Percentiles rank a stretch among this genome's conserved stretches.
Conservation (phyloP, 176 grass and related monocot species). For the Zea luxurians region DNA sequence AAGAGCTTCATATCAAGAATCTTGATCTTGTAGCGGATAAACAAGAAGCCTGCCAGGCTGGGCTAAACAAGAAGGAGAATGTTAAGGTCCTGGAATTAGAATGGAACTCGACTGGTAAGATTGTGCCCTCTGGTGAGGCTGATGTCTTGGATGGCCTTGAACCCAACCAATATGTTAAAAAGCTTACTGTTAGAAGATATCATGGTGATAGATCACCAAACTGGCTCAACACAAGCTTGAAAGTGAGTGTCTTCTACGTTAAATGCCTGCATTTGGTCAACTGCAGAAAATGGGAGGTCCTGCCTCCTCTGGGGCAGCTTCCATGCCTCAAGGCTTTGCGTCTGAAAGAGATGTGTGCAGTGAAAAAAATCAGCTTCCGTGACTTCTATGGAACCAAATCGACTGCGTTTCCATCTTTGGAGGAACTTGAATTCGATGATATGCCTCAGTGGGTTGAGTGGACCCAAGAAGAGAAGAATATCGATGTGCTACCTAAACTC, state of each 20-base stretch:
- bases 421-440: conserved; percentile 54
- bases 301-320: conserved; percentile 67
- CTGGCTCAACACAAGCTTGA: conserved; percentile 41
- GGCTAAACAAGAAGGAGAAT: conserved; percentile 38
- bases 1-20: conserved; percentile 52
- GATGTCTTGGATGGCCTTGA: conserved; percentile 51
- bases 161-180: conserved; percentile 45
- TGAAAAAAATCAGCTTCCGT: conserved; percentile 18
- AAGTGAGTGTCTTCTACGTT: background rate
- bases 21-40: conserved; percentile 47
- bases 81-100: conserved; percentile 56
- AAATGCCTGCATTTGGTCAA: conserved; percentile 57
- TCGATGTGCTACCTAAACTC: conserved; percentile 30
- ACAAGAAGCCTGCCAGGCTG: conserved; percentile 46
- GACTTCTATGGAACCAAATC: conserved; percentile 42
- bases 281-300: conserved; percentile 53
- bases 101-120: conserved; percentile 47
- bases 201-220: conserved; percentile 35
- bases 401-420: conserved; percentile 41
- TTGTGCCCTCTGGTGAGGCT: conserved; percentile 13
- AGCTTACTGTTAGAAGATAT: conserved; percentile 59
- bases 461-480: conserved; percentile 8
- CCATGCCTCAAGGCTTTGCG: conserved; percentile 46
- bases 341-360: conserved; percentile 53
- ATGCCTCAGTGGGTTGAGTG: conserved; percentile 51